Evolutionary conservation across 2,329 filamentous ascomycete genomes (phyloP).

Genomic region (Zymoseptoria ardabiliae): DNA sequence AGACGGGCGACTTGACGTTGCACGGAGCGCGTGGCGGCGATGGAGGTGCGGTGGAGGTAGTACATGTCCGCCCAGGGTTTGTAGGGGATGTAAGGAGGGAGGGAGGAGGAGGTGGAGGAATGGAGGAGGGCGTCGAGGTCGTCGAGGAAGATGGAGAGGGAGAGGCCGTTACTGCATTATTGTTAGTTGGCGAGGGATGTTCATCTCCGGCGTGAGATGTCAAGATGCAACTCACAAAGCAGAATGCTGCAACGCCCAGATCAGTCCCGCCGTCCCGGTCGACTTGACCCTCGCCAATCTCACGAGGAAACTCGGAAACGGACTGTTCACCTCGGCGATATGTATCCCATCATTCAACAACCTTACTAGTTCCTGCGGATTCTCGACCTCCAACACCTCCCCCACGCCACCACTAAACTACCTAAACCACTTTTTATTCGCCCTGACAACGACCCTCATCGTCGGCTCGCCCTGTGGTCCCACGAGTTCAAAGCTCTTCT

Average conservation of each 20-base stretch:
- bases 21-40: too few species aligned
- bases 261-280: constrained; percentile 1
- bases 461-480: constrained; percentile 1
- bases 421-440: constrained; percentile 5
- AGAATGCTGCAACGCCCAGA: constrained; percentile 4
- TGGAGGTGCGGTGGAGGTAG: too few species aligned
- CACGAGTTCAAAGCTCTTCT: constrained; percentile 3
- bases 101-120: background rate
- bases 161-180: background rate
- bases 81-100: constrained; percentile 1
- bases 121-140: constrained; percentile 5
- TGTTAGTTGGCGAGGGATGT: too few species aligned
- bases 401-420: background rate
- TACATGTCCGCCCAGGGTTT: too few species aligned
- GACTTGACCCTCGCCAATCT: constrained; percentile 2
- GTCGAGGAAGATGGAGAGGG: constrained; percentile 1
- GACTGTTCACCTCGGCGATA: constrained; percentile 1
- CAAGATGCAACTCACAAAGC: background rate
- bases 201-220: too few species aligned
- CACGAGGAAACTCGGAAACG: constrained; percentile 3
- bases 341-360: constrained; percentile 1
- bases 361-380: constrained; percentile 2
- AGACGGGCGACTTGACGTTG: too few species aligned
- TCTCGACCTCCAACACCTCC: background rate
- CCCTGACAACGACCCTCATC: constrained; percentile 4